Conservation (phyloP, 352 stramenopile species). For the Globisporangium middletonii region DNA sequence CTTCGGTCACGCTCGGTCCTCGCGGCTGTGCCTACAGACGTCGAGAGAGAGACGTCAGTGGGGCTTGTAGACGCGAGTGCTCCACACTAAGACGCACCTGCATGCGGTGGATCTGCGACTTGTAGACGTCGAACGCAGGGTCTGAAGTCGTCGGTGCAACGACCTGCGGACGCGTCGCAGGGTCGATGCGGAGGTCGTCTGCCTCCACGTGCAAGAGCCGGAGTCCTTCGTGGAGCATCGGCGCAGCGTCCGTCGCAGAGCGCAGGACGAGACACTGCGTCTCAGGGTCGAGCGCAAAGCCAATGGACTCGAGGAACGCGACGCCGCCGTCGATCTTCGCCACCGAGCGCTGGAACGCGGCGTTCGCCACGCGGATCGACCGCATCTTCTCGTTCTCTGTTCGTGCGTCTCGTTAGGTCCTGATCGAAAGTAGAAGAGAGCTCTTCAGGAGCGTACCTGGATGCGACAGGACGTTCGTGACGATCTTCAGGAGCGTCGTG, state of each 20-base stretch:
- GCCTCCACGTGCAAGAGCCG: slow-evolving; percentile 65
- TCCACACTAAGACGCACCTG: slow-evolving; percentile 24
- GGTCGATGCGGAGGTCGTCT: slow-evolving; percentile 64
- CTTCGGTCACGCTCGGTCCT: slow-evolving; percentile 70
- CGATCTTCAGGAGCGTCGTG: slow-evolving; percentile 79
- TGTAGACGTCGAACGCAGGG: slow-evolving; percentile 71
- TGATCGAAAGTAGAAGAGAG: background rate
- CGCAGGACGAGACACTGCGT: slow-evolving; percentile 41
- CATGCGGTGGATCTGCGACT: slow-evolving; percentile 78
- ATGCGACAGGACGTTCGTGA: slow-evolving; percentile 79
- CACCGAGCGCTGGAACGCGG: slow-evolving; percentile 65
- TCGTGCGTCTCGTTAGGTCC: background rate
- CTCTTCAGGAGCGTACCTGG: slow-evolving; percentile 32
- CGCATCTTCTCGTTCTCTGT: slow-evolving; percentile 79
- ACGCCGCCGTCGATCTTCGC: slow-evolving; percentile 60
- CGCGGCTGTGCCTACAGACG: slow-evolving; percentile 64
- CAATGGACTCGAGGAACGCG: slow-evolving; percentile 62
- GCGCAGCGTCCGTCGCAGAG: slow-evolving; percentile 17
- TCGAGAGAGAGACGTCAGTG: background rate
- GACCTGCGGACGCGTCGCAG: slow-evolving; percentile 38
- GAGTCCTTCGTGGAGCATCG: slow-evolving; percentile 40
- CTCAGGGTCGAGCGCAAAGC: slow-evolving; percentile 50
- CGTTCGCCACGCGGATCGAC: slow-evolving; percentile 74
- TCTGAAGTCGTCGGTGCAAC: slow-evolving; percentile 27
- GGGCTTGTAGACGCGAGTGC: too few species aligned